Evolutionary conservation across 768 basidiomycete species (phyloP), one percentile per base, ranked within the genome.

Genomic region (Nidularia pulvinata): DNA sequence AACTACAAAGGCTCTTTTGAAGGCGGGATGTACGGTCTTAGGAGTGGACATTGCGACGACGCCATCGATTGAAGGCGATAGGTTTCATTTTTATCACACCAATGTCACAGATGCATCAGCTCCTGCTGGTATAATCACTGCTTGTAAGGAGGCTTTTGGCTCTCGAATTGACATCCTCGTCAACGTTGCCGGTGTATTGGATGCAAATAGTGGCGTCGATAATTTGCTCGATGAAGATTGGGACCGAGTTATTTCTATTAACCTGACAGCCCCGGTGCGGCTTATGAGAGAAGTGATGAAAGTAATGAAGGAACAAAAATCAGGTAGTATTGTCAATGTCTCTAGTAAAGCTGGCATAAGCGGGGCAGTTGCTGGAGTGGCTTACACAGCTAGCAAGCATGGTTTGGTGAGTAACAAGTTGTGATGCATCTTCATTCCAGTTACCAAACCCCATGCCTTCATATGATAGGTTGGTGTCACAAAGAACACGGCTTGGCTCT

Each of bases 381-480:
- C 58, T 22, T 59, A 59, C 49, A 57, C 56, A 22, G 53, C 56
- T 10, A 57, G 52, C 45, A 59, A 59, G 49, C 58, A 59, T 54
- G 58, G 35, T 5, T 32, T 59, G 53, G 53, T 50, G 39, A 43
- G 49, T 50, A 6, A n/a, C 30, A 10, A 25, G 25, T 25, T 46
- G 2, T 46, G 45, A 30, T 46, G 5, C 25, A 46, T 46, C 10
- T n/a, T 46, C 10, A 42, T 42, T 42, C 11, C 3, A 16, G 11
- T 46, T 2, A n/a, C 6, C 11, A 10, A 25, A 6, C 11, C 4
- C 22, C 33, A 48, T 42, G 37, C 16, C 2, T n/a, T n/a, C 45
- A 22, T 25, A 30, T 46, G 10, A 5, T 22, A 46, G 45, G 19
- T 59, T 36, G 58, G 58, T 30, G 58, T 42, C 6, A 59, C 58